A percentile compares a stretch with the other conserved stretches of the same genome.
phyloP scores from a whole-genome alignment of 257 asterid genomes.

The Eucommia ulmoides region DNA sequence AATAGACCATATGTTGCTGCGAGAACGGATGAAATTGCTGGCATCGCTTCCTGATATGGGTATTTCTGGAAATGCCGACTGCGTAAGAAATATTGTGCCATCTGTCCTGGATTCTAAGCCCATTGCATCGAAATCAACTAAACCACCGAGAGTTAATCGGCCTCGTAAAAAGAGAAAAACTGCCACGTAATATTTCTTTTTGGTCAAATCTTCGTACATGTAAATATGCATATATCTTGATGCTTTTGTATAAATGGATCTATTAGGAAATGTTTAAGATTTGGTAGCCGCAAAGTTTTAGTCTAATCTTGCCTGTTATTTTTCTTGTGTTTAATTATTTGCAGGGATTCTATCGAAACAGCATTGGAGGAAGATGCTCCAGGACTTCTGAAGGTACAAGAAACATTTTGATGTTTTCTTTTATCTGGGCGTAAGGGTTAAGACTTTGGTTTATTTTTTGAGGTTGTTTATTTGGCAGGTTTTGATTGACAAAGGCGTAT shows the following conservation, averaged over 20 bases:
- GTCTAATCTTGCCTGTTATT: neutral
- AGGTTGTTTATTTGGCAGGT: constrained; percentile 32
- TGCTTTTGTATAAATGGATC: constrained; percentile 1
- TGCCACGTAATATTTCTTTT: constrained; percentile 40
- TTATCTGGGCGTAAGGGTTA: constrained; percentile 1
- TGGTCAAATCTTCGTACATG: neutral
- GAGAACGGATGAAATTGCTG: constrained; percentile 48
- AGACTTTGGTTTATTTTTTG: constrained; percentile 10
- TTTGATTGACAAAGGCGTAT: constrained; percentile 59
- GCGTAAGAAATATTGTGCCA: constrained; percentile 17
- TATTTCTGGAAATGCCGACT: constrained; percentile 14
- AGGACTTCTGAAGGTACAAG: constrained; percentile 72
- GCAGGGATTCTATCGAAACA: constrained; percentile 74
- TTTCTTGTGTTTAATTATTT: constrained; percentile 14
- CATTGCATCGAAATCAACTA: constrained; percentile 25
- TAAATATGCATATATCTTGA: constrained; percentile 2
- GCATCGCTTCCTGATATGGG: constrained; percentile 24
- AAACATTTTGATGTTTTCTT: constrained; percentile 12
- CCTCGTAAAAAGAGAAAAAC: constrained; percentile 70
- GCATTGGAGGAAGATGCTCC: constrained; percentile 99
- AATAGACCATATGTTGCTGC: constrained; percentile 62
- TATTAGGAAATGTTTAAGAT: neutral
- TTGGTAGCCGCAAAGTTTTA: neutral
- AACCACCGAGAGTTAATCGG: constrained; percentile 25
- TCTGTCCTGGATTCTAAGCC: constrained; percentile 21